phyloP scores from a whole-genome alignment of 305 asterid genomes.

The Withania somnifera region DNA sequence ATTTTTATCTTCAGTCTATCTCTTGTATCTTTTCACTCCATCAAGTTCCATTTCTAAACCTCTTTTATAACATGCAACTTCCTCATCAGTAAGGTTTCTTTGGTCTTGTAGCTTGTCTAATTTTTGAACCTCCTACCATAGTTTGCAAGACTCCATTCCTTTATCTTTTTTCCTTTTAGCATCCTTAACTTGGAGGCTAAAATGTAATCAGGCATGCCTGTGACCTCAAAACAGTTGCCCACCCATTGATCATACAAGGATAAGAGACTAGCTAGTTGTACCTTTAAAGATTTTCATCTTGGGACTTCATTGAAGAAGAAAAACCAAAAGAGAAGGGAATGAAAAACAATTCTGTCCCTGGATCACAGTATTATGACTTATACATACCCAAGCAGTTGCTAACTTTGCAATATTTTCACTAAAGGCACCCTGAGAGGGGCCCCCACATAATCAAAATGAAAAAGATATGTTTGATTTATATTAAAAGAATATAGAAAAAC shows the following conservation, averaged over 20 bases:
- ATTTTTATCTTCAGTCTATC: background rate
- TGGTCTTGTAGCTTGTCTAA: background rate
- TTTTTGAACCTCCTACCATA: background rate
- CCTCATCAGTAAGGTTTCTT: background rate
- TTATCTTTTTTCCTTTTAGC: background rate
- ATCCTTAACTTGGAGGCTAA: background rate
- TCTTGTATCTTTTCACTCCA: background rate
- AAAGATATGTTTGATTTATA: background rate
- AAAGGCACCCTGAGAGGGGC: background rate
- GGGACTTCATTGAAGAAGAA: background rate
- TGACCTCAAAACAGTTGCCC: background rate
- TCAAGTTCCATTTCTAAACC: background rate
- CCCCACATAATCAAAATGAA: background rate
- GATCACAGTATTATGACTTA: background rate
- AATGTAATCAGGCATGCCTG: background rate
- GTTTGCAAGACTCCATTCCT: background rate
- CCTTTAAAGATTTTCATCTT: background rate
- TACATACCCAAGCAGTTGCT: background rate
- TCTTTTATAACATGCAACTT: background rate
- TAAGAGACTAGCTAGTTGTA: background rate
- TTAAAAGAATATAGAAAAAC: background rate
- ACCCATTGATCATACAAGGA: background rate
- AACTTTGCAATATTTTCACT: background rate
- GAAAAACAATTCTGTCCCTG: background rate
- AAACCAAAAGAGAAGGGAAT: background rate